Percentiles rank a stretch among this genome's conserved stretches.
phyloP scores from a whole-genome alignment of 2,329 filamentous ascomycete genomes.

The Penicillium sclerotigenum region DNA sequence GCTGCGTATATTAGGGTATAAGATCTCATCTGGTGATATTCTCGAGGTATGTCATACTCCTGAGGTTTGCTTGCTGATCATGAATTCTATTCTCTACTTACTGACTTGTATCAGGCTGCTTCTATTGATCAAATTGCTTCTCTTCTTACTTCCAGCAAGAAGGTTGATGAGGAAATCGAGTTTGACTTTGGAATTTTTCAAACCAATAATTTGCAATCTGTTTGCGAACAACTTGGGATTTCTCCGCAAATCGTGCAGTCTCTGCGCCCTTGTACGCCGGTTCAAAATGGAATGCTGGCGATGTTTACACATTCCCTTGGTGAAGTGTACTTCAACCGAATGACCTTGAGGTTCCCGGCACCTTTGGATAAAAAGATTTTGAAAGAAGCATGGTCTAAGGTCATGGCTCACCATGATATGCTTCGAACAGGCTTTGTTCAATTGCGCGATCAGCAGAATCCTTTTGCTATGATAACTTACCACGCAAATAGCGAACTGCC shows the following conservation, averaged over 20 bases:
- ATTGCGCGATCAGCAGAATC: constrained; percentile 56
- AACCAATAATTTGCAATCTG: constrained; percentile 33
- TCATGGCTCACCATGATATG: constrained; percentile 62
- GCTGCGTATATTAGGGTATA: constrained; percentile 59
- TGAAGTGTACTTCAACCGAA: constrained; percentile 70
- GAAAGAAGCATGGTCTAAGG: constrained; percentile 57
- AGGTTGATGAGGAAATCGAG: constrained; percentile 1
- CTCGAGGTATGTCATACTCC: constrained; percentile 52
- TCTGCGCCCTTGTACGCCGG: constrained; percentile 72
- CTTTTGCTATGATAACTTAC: constrained; percentile 75
- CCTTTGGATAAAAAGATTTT: constrained; percentile 45
- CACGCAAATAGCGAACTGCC: constrained; percentile 36
- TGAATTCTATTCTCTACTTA: constrained; percentile 10
- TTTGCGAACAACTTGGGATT: constrained; percentile 35
- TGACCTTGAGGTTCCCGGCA: constrained; percentile 52
- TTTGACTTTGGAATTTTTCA: constrained; percentile 56
- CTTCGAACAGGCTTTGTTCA: constrained; percentile 71
- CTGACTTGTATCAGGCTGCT: constrained; percentile 29
- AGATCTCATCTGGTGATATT: constrained; percentile 67
- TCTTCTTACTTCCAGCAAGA: constrained; percentile 39
- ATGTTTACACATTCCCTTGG: constrained; percentile 68
- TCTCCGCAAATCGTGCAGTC: constrained; percentile 47
- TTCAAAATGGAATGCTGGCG: constrained; percentile 76
- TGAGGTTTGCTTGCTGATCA: no score
- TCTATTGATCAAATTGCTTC: constrained; percentile 36